Evolutionary conservation across 1,284 basidiomycete species (phyloP).

Genomic region (Phellopilus nigrolimitatus): DNA sequence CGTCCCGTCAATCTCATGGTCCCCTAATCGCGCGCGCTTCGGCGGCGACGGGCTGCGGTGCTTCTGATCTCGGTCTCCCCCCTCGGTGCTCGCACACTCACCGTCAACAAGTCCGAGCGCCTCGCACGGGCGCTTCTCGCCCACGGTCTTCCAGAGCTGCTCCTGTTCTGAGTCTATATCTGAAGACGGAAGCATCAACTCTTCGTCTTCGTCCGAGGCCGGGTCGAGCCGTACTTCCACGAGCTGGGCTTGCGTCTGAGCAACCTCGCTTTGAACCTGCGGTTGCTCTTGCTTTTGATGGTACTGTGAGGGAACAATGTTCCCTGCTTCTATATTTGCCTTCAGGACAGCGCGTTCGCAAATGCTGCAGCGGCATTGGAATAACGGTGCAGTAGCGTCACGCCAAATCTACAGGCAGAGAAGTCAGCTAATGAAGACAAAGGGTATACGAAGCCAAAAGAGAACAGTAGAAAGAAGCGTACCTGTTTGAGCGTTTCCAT

Average conservation of each 20-base stretch:
- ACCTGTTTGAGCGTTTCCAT: constrained; percentile 53
- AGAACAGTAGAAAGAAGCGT: constrained; percentile 27
- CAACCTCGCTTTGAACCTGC: constrained; percentile 13
- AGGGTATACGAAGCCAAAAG: too few relatives aligned
- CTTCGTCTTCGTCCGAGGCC: constrained; percentile 24
- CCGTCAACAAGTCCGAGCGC: constrained; percentile 12
- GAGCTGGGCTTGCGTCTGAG: constrained; percentile 20
- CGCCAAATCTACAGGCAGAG: constrained; percentile 52
- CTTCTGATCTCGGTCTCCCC: not conserved
- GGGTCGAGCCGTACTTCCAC: constrained; percentile 18
- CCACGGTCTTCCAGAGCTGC: not conserved
- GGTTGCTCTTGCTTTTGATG: constrained; percentile 22
- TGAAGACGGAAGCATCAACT: constrained; percentile 18
- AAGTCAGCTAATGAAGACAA: constrained; percentile 17
- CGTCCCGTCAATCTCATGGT: not conserved
- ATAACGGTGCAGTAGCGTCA: constrained; percentile 64
- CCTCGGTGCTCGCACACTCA: not conserved
- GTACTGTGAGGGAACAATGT: constrained; percentile 26
- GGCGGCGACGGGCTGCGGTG: not conserved
- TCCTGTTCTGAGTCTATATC: not conserved
- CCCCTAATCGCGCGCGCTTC: not conserved
- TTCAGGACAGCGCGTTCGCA: constrained; percentile 59
- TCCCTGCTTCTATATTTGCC: constrained; percentile 36
- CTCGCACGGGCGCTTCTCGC: constrained; percentile 5
- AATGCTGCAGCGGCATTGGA: constrained; percentile 64